A percentile compares a stretch with the other conserved stretches of the same genome.
These are phyloP conservation scores for Coemansia aciculifera DNA, from an alignment of 192 early-diverging fungal species.

Conservation along the genomic window DNA sequence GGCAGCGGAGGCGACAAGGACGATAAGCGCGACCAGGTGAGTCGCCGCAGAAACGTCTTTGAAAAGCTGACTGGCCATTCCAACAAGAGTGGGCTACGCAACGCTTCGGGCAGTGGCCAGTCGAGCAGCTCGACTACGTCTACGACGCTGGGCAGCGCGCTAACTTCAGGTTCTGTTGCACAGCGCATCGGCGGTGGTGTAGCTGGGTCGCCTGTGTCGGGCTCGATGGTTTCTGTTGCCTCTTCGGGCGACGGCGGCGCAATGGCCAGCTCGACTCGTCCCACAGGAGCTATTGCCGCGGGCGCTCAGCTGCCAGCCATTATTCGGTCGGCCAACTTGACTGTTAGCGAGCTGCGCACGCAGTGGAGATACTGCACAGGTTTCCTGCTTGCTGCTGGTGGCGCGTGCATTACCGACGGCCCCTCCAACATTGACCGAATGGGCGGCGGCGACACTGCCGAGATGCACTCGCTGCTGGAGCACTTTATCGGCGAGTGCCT, in stretches of 20 bases:
- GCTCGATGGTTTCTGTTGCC: conserved; percentile 7
- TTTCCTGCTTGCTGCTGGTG: conserved; percentile 51
- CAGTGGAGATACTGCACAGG: conserved; percentile 58
- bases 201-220: not conserved
- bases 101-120: not conserved
- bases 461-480: conserved; percentile 53
- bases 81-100: conserved; percentile 29
- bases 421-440: conserved; percentile 35
- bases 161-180: not conserved
- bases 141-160: conserved; percentile 1
- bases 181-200: conserved; percentile 6
- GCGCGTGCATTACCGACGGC: conserved; percentile 46
- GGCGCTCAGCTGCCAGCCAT: conserved; percentile 50
- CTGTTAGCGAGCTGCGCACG: conserved; percentile 48
- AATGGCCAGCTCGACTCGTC: not conserved
- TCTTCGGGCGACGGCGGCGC: not conserved
- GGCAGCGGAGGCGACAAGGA: conserved; percentile 17
- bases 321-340: conserved; percentile 21
- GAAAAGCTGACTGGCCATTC: conserved; percentile 51
- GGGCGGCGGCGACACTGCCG: conserved; percentile 43
- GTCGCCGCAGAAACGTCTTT: conserved; percentile 49
- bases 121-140: not conserved
- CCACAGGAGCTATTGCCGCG: conserved; percentile 29
- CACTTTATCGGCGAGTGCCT: conserved; percentile 56
- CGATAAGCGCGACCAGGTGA: conserved; percentile 31